A percentile compares a stretch with the other conserved stretches of the same genome.
phyloP scores from a whole-genome alignment of 306 rosid genomes.

The Casuarina glauca region DNA sequence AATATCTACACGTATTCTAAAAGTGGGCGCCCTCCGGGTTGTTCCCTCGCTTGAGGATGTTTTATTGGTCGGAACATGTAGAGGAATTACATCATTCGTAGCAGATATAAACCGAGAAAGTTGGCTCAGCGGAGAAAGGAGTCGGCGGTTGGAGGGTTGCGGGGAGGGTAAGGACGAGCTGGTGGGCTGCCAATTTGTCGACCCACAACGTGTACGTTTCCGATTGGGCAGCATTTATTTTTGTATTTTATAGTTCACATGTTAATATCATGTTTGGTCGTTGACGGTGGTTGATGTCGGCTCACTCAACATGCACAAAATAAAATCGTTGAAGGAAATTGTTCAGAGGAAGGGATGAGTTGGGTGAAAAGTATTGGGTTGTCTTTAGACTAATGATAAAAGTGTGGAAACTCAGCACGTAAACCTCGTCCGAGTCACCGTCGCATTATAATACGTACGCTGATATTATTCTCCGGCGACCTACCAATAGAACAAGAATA shows the following conservation, averaged over 20 bases:
- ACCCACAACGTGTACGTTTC: conserved; percentile 20
- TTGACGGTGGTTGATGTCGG: not conserved
- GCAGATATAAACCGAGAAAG: conserved; percentile 8
- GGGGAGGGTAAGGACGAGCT: conserved; percentile 45
- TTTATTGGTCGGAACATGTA: not conserved
- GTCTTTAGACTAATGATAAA: not conserved
- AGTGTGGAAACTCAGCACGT: not conserved
- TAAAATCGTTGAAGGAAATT: not conserved
- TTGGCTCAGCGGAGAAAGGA: not conserved
- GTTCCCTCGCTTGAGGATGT: too few relatives aligned
- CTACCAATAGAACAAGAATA: too few relatives aligned
- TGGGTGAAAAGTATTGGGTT: not conserved
- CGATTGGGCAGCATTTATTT: not conserved
- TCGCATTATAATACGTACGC: not conserved
- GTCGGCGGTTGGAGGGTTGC: conserved; percentile 41
- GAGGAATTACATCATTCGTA: not conserved
- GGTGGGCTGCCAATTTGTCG: conserved; percentile 11
- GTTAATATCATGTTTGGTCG: not conserved
- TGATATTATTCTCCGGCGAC: too few relatives aligned
- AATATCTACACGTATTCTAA: not conserved
- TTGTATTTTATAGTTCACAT: not conserved
- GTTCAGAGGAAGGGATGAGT: not conserved
- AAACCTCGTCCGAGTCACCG: conserved; percentile 1
- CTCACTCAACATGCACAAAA: not conserved
- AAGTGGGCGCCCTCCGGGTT: not conserved